Conservation (phyloP, 1,139 yeast species). For the Debaryomyces robertsiae region DNA sequence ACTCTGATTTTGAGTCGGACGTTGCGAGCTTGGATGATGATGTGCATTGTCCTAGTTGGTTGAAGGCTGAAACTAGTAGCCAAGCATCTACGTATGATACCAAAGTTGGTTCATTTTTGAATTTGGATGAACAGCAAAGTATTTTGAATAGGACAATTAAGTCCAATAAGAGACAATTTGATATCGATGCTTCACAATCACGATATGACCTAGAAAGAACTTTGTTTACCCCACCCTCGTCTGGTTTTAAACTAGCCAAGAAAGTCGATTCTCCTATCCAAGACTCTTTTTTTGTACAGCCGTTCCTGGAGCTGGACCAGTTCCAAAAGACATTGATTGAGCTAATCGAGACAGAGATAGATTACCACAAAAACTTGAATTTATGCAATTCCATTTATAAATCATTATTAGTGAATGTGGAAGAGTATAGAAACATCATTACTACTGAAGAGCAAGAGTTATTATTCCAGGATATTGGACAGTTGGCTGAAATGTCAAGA, state of each 20-base stretch:
- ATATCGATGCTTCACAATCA: neutral
- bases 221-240: neutral
- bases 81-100: neutral
- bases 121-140: neutral
- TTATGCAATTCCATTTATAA: slow-evolving; percentile 15
- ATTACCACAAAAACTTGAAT: slow-evolving; percentile 14
- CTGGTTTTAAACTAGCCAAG: slow-evolving; percentile 6
- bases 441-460: slow-evolving; percentile 17
- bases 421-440: slow-evolving; percentile 15
- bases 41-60: slow-evolving; percentile 18
- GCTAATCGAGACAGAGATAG: slow-evolving; percentile 20
- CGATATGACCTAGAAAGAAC: neutral
- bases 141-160: neutral
- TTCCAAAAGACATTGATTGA: slow-evolving; percentile 14
- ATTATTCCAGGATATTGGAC: slow-evolving; percentile 18
- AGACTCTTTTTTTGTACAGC: slow-evolving; percentile 10
- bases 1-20: slow-evolving; percentile 6
- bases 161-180: slow-evolving; percentile 2
- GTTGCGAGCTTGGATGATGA: slow-evolving; percentile 13
- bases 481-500: slow-evolving; percentile 13
- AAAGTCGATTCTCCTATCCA: slow-evolving; percentile 20
- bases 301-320: slow-evolving; percentile 3
- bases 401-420: slow-evolving; percentile 14
- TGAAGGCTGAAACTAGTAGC: slow-evolving; percentile 9
- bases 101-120: neutral